phyloP scores from a whole-genome alignment of 1,284 basidiomycete species.

The Trichosporon faecale region DNA sequence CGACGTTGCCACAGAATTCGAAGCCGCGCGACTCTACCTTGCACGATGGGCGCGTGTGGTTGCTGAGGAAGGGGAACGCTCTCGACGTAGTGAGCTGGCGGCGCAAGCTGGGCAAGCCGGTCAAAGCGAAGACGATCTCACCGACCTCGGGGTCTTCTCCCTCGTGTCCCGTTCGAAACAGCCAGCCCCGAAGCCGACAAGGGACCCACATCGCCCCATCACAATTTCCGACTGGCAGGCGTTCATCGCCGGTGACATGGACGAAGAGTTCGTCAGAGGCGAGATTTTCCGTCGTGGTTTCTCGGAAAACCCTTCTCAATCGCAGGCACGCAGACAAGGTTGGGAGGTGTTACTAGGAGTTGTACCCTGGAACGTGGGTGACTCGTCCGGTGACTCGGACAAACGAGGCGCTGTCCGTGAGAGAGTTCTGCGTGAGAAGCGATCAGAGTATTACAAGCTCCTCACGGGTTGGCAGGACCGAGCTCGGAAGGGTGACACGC shows the following conservation, averaged over 20 bases:
- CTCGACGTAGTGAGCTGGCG: slow-evolving; percentile 66
- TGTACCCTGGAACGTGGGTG: slow-evolving; percentile 61
- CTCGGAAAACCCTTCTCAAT: slow-evolving; percentile 64
- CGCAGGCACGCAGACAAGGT: slow-evolving; percentile 62
- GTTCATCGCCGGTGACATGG: slow-evolving; percentile 41
- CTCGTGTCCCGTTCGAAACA: slow-evolving; percentile 56
- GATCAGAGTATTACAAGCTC: slow-evolving; percentile 64
- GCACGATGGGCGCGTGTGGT: slow-evolving; percentile 92
- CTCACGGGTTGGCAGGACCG: slow-evolving; percentile 69
- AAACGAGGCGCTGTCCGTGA: slow-evolving; percentile 32
- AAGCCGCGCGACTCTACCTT: slow-evolving; percentile 90
- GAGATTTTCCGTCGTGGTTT: slow-evolving; percentile 58
- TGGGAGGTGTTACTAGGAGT: slow-evolving; percentile 92
- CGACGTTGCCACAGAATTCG: slow-evolving; percentile 67
- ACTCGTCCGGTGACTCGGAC: slow-evolving; percentile 11
- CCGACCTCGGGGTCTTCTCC: slow-evolving; percentile 82
- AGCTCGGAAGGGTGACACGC: slow-evolving; percentile 34
- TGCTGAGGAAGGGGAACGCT: slow-evolving; percentile 88
- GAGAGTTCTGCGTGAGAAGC: slow-evolving; percentile 62
- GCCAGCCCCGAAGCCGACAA: slow-evolving; percentile 43
- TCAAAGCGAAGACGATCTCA: slow-evolving; percentile 58
- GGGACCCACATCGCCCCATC: slow-evolving; percentile 49
- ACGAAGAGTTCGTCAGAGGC: slow-evolving; percentile 43
- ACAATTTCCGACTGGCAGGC: slow-evolving; percentile 41
- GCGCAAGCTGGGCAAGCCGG: slow-evolving; percentile 31